Evolutionary conservation across 2,329 filamentous ascomycete genomes (phyloP).

Genomic region (Metarhizium sp.): DNA sequence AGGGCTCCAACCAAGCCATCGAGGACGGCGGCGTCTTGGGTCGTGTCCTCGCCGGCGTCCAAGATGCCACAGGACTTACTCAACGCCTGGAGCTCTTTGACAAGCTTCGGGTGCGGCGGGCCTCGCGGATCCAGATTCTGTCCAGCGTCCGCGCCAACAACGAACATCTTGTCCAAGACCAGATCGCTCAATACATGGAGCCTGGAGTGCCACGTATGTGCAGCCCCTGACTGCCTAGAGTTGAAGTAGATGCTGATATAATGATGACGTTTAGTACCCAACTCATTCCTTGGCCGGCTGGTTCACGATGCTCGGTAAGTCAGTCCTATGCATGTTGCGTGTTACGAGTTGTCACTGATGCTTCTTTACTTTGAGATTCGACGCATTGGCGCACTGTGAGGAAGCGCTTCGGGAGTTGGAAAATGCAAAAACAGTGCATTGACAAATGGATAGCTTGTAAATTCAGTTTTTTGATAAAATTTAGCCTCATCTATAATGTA

Average conservation of each 20-base stretch:
- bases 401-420: neutral
- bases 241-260: neutral
- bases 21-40: conserved; percentile 5
- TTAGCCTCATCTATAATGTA: too few relatives aligned
- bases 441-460: too few relatives aligned
- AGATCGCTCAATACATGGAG: conserved; percentile 2
- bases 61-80: neutral
- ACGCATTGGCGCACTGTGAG: neutral
- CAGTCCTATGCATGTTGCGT: neutral
- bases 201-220: neutral
- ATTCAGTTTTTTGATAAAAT: too few relatives aligned
- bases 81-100: conserved; percentile 1
- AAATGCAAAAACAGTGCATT: neutral
- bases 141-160: conserved; percentile 2
- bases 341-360: neutral
- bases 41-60: neutral
- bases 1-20: conserved; percentile 6
- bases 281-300: neutral
- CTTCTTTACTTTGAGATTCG: neutral
- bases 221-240: neutral
- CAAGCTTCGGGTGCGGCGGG: neutral
- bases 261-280: neutral
- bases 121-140: conserved; percentile 1
- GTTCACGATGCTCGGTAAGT: neutral
- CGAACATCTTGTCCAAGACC: conserved; percentile 1